Evolutionary conservation across 441 rosid species (phyloP), one percentile per base, ranked within the genome.

Genomic region (Codiaeum variegatum): DNA sequence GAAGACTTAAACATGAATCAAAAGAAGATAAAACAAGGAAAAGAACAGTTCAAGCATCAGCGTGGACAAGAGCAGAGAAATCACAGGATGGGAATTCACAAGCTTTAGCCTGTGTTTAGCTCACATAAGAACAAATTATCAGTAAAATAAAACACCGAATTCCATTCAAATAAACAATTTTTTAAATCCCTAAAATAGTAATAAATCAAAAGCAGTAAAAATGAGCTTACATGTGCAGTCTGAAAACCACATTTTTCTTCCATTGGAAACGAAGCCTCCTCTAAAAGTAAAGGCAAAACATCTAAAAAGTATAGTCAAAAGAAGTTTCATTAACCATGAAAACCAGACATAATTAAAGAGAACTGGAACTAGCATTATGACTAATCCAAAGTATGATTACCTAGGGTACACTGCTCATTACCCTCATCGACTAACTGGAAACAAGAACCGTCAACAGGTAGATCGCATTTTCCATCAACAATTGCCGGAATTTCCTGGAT

Each of bases 251-350:
- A 62, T 65, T 85, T 81, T 23, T 85, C 82, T 73, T 73, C 78
- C 60, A 70, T 72, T 6, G 93, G 84, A 76, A 77, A 78, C 16
- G 91, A 66, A 71, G 77, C 77, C 40, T 88, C 88, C 47, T 88
- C 87, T 19, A 88, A 62, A 60, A 84, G 72, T 51, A 86, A 71
- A 38, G 94, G 92, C 73, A 85, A 76, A 63, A 84, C 84, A 83
- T 87, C 94, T 90, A 85, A 71, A 55, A 59, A 73, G 64, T 31
- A n/a, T 66, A 77, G 32, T 28, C n/a, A 55, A 21, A 77, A 52
- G 56, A 67, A 66, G 24, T 44, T 58, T 66, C 24, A 67, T 70
- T 62, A 76, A 51, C 59, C 56, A 73, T 21, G 31, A 44, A 26
- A 7, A 47, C 31, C 49, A 26, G 5, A 52, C 11, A 24, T 11